These are phyloP conservation scores for Backusella tarrabulga DNA, from an alignment of 192 early-diverging fungal species.

Conservation along the genomic window DNA sequence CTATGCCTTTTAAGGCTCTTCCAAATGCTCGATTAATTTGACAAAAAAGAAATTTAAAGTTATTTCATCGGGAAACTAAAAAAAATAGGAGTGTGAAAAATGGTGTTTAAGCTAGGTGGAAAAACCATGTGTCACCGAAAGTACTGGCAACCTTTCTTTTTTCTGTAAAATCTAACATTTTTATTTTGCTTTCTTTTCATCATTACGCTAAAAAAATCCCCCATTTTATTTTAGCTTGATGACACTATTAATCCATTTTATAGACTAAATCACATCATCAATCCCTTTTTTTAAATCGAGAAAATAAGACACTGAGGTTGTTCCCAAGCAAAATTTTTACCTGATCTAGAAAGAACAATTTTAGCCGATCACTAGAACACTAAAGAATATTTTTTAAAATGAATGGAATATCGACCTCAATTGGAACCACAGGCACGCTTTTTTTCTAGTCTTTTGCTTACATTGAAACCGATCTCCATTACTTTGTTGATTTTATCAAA, in stretches of 20 bases:
- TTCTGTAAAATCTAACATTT: not conserved
- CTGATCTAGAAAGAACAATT: no score
- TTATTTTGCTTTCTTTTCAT: not conserved
- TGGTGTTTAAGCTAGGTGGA: not conserved
- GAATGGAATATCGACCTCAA: no score
- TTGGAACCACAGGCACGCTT: no score
- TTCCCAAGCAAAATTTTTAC: no score
- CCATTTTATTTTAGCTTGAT: not conserved
- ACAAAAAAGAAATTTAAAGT: not conserved
- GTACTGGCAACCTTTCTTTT: not conserved
- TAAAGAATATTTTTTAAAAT: no score
- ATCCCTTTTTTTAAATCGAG: not conserved
- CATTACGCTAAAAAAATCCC: not conserved
- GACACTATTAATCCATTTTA: not conserved
- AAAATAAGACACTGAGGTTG: no score
- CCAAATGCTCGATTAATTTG: not conserved
- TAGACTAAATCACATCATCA: not conserved
- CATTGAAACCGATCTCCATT: no score
- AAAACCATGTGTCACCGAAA: not conserved
- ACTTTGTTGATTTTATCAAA: no score
- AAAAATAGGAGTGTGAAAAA: not conserved
- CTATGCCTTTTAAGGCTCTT: not conserved
- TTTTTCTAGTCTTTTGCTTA: no score
- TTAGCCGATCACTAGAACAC: no score
- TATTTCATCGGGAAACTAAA: not conserved